Percentiles rank a stretch among this genome's conserved stretches.
phyloP scores from a whole-genome alignment of 306 rosid genomes.

The Malus asiatica region DNA sequence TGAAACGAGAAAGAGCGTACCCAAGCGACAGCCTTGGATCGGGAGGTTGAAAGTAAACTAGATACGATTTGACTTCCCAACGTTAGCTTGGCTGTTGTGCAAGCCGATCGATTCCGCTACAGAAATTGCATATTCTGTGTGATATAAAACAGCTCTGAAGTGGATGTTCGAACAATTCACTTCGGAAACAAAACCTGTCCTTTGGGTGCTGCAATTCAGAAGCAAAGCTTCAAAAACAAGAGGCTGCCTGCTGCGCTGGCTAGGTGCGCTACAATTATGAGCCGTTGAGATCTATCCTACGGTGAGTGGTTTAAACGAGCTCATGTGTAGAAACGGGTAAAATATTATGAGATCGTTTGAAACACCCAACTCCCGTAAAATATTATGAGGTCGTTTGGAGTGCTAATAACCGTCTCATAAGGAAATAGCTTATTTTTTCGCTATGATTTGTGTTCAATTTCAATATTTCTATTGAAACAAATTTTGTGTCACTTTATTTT shows the following conservation, averaged over 20 bases:
- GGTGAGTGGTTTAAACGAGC: too few relatives aligned
- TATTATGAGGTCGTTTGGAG: too few relatives aligned
- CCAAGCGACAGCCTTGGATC: neutral
- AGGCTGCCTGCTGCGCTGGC: too few relatives aligned
- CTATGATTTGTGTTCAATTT: too few relatives aligned
- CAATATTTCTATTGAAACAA: fast-evolving
- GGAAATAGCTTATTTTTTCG: too few relatives aligned
- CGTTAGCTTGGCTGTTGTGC: neutral
- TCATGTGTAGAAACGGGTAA: too few relatives aligned
- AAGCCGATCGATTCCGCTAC: neutral
- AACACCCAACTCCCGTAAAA: too few relatives aligned
- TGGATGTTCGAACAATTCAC: neutral
- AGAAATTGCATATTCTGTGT: neutral
- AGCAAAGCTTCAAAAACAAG: neutral
- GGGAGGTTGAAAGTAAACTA: neutral
- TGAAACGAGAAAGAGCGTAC: neutral
- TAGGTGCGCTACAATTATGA: too few relatives aligned
- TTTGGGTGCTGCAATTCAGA: neutral
- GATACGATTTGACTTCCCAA: neutral
- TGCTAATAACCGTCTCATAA: too few relatives aligned
- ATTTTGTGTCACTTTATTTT: too few relatives aligned
- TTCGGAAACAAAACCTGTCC: neutral
- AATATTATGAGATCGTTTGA: too few relatives aligned
- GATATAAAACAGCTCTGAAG: neutral
- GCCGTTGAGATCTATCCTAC: too few relatives aligned